A percentile compares a stretch with the other conserved stretches of the same genome.
phyloP scores from a whole-genome alignment of 164 flowering plant genomes.

The Kalanchoe fedtschenkoi region DNA sequence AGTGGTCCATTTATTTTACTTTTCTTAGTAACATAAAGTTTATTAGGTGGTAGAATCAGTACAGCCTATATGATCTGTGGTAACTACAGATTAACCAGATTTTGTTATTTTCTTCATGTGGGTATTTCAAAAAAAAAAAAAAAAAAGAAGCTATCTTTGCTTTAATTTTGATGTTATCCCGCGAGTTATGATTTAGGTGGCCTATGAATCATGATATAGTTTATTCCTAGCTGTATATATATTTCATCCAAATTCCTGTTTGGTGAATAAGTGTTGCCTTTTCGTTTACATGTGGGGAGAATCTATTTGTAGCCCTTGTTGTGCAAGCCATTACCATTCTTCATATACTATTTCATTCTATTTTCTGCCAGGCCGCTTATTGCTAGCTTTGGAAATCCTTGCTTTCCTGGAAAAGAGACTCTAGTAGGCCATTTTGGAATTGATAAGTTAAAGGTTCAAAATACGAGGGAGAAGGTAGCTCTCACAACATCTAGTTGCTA shows the following conservation, averaged over 20 bases:
- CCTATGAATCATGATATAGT: background rate
- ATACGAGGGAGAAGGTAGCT: conserved; percentile 41
- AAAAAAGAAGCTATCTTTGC: no score
- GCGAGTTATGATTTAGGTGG: background rate
- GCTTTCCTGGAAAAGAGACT: conserved; percentile 16
- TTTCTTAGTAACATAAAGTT: no score
- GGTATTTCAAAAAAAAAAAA: background rate
- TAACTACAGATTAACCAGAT: no score
- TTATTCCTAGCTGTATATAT: background rate
- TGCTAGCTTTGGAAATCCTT: conserved; percentile 28
- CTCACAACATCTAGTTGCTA: background rate
- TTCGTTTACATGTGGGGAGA: background rate
- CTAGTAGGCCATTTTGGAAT: conserved; percentile 54
- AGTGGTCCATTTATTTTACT: no score
- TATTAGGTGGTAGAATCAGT: no score
- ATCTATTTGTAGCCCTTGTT: background rate
- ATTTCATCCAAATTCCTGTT: background rate
- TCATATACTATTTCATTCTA: background rate
- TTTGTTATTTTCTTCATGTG: background rate
- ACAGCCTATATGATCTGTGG: no score
- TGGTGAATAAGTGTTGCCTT: background rate
- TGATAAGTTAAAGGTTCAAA: conserved; percentile 30
- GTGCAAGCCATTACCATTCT: background rate
- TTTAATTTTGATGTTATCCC: no score
- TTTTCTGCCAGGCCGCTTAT: conserved; percentile 42